Conservation (phyloP, 1,139 yeast species). For the Saccharomyces hybrid region DNA sequence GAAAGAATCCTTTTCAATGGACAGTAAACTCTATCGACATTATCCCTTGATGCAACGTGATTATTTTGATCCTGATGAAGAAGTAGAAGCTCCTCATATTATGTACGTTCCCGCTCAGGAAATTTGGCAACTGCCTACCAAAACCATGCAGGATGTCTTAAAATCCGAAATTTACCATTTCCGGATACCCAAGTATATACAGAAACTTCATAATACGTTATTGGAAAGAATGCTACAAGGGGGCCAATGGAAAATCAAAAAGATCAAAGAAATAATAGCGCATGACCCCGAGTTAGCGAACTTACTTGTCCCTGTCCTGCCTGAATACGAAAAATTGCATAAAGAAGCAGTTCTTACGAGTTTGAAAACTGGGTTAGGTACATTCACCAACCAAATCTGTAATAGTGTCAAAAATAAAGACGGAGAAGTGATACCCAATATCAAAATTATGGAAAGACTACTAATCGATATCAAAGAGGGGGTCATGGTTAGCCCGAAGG, state of each 20-base stretch:
- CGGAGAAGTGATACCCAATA: background rate
- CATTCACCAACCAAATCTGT: too few species aligned
- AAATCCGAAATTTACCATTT: background rate
- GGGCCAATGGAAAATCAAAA: background rate
- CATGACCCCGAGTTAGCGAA: background rate
- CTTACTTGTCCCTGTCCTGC: background rate
- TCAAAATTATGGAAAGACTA: background rate
- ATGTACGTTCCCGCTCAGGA: background rate
- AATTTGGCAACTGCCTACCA: background rate
- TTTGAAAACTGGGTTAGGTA: background rate
- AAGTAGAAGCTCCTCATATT: background rate
- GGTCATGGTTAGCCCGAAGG: background rate
- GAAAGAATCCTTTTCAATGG: background rate
- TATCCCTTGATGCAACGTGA: background rate
- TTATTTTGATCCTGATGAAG: background rate
- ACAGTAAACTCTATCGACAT: background rate
- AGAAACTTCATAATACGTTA: background rate
- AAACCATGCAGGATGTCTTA: background rate
- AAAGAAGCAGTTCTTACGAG: background rate
- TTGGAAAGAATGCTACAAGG: background rate
- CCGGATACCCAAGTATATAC: background rate
- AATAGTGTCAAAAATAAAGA: background rate
- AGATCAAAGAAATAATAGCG: background rate
- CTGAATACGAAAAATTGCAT: background rate
- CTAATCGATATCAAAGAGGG: background rate